Evolutionary conservation across 2,329 filamentous ascomycete genomes (phyloP).

Genomic region (Diaporthe capsici): DNA sequence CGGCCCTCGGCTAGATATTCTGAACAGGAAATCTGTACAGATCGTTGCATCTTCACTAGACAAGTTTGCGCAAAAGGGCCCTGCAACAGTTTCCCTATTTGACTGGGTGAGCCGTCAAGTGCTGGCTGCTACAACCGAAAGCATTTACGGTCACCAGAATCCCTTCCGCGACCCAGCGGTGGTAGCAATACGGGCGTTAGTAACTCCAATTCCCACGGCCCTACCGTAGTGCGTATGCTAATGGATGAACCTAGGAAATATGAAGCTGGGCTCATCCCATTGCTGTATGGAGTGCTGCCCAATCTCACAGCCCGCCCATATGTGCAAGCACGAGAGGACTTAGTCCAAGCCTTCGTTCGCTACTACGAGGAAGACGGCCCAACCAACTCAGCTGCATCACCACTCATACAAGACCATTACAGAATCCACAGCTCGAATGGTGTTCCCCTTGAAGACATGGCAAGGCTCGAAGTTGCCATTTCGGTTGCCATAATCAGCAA

Average conservation of each 20-base stretch:
- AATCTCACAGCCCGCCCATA: too few species aligned
- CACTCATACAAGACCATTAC: background rate
- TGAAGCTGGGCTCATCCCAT: too few species aligned
- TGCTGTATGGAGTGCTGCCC: too few species aligned
- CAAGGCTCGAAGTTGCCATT: conserved; percentile 54
- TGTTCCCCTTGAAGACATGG: conserved; percentile 48
- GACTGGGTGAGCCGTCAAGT: background rate
- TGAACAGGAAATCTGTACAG: background rate
- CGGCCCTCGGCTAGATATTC: background rate
- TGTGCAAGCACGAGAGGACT: too few species aligned
- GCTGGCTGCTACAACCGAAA: background rate
- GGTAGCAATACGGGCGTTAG: background rate
- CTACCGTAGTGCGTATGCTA: background rate
- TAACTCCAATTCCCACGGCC: background rate
- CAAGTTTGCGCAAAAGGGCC: background rate
- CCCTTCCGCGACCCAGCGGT: background rate
- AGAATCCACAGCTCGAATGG: too few species aligned
- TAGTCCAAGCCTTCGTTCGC: too few species aligned
- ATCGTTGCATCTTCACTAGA: background rate
- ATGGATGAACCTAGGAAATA: too few species aligned
- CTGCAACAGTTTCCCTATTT: background rate
- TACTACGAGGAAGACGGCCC: too few species aligned
- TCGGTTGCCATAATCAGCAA: conserved; percentile 55
- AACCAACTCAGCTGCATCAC: conserved; percentile 45
- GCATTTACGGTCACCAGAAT: background rate